Percentiles rank a stretch among this genome's conserved stretches.
Conservation (phyloP, 2,329 filamentous ascomycete species). For the Curvularia hawaiiensis region DNA sequence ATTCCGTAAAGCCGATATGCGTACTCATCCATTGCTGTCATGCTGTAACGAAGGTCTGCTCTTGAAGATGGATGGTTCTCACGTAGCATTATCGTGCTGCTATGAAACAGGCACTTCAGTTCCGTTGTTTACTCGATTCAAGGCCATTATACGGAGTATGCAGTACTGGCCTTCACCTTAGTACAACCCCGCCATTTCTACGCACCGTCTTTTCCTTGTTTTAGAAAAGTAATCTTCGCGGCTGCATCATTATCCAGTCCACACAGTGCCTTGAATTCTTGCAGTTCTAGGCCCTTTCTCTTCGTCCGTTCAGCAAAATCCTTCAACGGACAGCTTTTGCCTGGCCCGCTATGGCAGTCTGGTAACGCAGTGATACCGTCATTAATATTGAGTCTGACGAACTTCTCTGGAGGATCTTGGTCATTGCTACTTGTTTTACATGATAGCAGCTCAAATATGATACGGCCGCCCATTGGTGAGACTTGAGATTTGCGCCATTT, state of each 20-base stretch:
- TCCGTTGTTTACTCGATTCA: background rate
- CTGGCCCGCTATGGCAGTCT: constrained; percentile 55
- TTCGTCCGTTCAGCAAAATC: constrained; percentile 52
- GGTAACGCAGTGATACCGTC: constrained; percentile 60
- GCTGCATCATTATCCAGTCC: constrained; percentile 50
- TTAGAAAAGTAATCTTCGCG: constrained; percentile 56
- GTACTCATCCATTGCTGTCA: background rate
- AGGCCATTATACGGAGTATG: background rate
- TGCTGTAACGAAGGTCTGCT: background rate
- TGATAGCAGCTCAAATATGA: constrained; percentile 60
- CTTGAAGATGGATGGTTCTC: background rate
- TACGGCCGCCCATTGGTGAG: constrained; percentile 62
- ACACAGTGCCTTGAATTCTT: constrained; percentile 57
- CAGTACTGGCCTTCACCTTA: background rate
- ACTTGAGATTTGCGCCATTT: constrained; percentile 62
- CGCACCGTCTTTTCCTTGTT: constrained; percentile 41
- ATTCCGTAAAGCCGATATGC: background rate
- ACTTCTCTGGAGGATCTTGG: constrained; percentile 27
- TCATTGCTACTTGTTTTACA: constrained; percentile 30
- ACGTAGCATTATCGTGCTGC: background rate
- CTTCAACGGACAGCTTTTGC: constrained; percentile 53
- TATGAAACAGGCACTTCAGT: background rate
- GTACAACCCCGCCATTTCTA: background rate
- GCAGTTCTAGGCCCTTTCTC: constrained; percentile 50
- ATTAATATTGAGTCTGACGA: constrained; percentile 62